Evolutionary conservation across 78 protist genomes (phyloP), one percentile per base, ranked within the genome.

Genomic region (Bigelowiella natans): DNA sequence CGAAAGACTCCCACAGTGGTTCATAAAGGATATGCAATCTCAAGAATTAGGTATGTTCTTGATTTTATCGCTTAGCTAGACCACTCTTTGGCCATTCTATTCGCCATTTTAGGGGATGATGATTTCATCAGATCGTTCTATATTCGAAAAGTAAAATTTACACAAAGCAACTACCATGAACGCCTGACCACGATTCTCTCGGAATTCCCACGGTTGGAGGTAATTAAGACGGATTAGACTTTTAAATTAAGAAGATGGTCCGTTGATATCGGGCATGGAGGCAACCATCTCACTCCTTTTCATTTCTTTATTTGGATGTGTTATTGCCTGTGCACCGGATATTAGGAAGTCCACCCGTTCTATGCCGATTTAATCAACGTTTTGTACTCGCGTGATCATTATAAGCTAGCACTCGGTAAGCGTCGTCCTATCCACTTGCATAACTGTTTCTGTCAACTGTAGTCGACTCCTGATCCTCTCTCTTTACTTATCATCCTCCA

Each of bases 381-480:
- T 2, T 94, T 98, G 36, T 99, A 98, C 95, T 99, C 98, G 93
- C 39, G 94, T 2, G 99, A 98, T 85, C 99, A 99, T 92, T 98
- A 97, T 97, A 99, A 99, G 94, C 94, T 98, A 0, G 99, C 99
- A 0, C 95, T 99, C 30, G 99, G 99, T 0, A 98, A n/a, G n/a
- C n/a, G n/a, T n/a, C n/a, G n/a, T n/a, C 97, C 88, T 37, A 98
- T 63, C 89, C 88, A 93, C 92, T 95, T 2, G 97, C 98, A n/a
- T n/a, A n/a, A n/a, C n/a, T n/a, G n/a, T n/a, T n/a, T n/a, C n/a
- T n/a, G n/a, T n/a, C n/a, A n/a, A n/a, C n/a, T n/a, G n/a, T n/a
- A n/a, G n/a, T n/a, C n/a, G n/a, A n/a, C n/a, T n/a, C n/a, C n/a
- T n/a, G n/a, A n/a, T n/a, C n/a, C n/a, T n/a, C n/a, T n/a, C n/a